These are phyloP conservation scores for Chloris gayana DNA, from an alignment of 176 grass and related monocot species.

Conservation along the genomic window DNA sequence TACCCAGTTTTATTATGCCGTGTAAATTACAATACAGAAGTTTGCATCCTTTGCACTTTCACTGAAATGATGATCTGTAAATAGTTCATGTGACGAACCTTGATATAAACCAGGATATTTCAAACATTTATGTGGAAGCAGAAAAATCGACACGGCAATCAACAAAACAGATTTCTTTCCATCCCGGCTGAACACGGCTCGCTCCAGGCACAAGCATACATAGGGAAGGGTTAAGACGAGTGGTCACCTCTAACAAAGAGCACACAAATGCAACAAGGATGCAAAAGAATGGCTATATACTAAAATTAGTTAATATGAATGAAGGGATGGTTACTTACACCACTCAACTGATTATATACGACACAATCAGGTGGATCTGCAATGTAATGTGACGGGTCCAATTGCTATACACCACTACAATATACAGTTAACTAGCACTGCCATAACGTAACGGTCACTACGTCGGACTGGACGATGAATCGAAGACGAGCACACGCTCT, in stretches of 20 bases:
- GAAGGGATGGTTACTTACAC: neutral
- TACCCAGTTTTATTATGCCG: no score
- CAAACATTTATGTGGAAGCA: no score
- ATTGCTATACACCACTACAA: neutral
- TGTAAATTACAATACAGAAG: no score
- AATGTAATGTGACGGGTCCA: neutral
- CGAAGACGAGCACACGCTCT: neutral
- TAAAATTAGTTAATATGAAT: neutral
- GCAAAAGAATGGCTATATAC: neutral
- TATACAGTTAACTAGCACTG: neutral
- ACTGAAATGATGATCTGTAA: no score
- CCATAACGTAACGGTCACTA: neutral
- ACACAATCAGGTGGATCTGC: neutral
- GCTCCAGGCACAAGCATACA: no score
- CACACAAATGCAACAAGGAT: neutral
- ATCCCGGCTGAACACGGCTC: no score
- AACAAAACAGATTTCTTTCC: no score
- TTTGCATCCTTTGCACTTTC: no score
- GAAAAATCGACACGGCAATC: no score
- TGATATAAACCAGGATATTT: no score
- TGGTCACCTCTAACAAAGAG: neutral
- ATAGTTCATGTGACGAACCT: no score
- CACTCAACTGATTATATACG: neutral
- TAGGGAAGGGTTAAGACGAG: no score
- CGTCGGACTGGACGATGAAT: neutral